Evolutionary conservation across 2,329 filamentous ascomycete species (phyloP).

Genomic region (Podosphaera fusca): DNA sequence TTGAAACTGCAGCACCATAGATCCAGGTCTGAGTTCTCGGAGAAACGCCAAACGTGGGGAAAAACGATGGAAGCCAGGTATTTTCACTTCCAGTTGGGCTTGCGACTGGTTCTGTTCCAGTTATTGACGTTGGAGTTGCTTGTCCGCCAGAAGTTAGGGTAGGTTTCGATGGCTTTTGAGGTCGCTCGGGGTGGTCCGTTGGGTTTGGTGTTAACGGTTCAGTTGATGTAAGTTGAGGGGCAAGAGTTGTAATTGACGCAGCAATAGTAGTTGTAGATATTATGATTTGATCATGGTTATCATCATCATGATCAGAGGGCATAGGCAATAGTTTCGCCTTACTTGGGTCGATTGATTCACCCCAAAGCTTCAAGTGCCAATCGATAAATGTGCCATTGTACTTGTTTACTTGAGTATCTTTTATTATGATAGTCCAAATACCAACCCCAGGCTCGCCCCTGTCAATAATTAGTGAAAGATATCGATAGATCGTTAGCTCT

Average conservation of each 20-base stretch:
- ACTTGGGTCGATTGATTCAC: constrained; percentile 55
- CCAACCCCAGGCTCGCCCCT: constrained; percentile 78
- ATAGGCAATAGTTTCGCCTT: constrained; percentile 58
- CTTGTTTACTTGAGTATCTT: constrained; percentile 60
- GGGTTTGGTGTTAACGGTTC: constrained; percentile 21
- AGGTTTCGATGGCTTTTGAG: constrained; percentile 21
- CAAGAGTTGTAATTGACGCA: constrained; percentile 21
- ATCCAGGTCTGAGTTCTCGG: constrained; percentile 86
- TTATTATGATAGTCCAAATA: constrained; percentile 77
- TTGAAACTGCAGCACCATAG: constrained; percentile 64
- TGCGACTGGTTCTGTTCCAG: constrained; percentile 13
- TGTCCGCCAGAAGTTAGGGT: constrained; percentile 9
- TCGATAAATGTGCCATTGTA: constrained; percentile 61
- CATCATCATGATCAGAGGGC: constrained; percentile 63
- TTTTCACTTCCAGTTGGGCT: constrained; percentile 12
- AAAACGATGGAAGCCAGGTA: constrained; percentile 54
- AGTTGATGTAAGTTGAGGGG: constrained; percentile 23
- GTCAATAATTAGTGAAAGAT: constrained; percentile 14
- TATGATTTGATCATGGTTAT: constrained; percentile 44
- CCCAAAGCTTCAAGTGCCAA: constrained; percentile 89
- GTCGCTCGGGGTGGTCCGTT: constrained; percentile 41
- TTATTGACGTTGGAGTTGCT: constrained; percentile 4
- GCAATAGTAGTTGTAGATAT: constrained; percentile 39
- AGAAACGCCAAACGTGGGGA: constrained; percentile 76
- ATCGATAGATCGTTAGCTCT: neutral